Percentiles rank a stretch among this genome's conserved stretches.
phyloP scores from a whole-genome alignment of 345 rosid genomes.

The Luvunga scandens region DNA sequence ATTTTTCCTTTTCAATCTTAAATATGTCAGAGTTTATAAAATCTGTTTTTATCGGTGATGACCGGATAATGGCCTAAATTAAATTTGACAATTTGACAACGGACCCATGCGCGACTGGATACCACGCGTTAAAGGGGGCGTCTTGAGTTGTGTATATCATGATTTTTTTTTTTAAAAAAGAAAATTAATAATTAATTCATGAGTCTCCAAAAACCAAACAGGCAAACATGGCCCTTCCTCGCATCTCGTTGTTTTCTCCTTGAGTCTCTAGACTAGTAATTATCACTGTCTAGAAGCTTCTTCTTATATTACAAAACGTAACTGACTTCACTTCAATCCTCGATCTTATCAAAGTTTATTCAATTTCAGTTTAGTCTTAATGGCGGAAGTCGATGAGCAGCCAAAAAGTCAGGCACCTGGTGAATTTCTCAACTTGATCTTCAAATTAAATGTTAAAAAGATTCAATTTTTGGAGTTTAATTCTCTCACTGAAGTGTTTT shows the following conservation, averaged over 20 bases:
- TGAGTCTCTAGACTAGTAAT: background rate
- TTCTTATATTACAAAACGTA: slow-evolving; percentile 15
- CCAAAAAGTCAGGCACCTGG: slow-evolving; percentile 39
- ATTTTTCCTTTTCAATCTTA: background rate
- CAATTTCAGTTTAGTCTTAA: background rate
- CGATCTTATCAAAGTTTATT: background rate
- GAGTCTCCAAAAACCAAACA: background rate
- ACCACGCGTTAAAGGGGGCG: background rate
- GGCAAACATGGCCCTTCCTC: background rate
- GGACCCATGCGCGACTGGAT: background rate
- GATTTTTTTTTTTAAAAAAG: background rate
- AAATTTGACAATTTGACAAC: background rate
- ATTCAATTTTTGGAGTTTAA: background rate
- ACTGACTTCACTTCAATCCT: background rate
- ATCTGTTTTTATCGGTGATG: no score
- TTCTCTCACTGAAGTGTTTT: background rate
- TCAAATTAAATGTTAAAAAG: background rate
- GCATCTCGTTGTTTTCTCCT: background rate
- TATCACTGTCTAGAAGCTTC: slow-evolving; percentile 32
- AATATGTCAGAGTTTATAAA: no score
- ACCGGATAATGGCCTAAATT: no score
- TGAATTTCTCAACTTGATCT: slow-evolving; percentile 12
- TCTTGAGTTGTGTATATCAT: background rate
- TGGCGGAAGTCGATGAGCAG: slow-evolving; percentile 53
- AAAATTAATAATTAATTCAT: background rate